These are phyloP conservation scores for Lepiota brunneoincarnata DNA, from an alignment of 768 basidiomycete genomes.

Conservation along the genomic window DNA sequence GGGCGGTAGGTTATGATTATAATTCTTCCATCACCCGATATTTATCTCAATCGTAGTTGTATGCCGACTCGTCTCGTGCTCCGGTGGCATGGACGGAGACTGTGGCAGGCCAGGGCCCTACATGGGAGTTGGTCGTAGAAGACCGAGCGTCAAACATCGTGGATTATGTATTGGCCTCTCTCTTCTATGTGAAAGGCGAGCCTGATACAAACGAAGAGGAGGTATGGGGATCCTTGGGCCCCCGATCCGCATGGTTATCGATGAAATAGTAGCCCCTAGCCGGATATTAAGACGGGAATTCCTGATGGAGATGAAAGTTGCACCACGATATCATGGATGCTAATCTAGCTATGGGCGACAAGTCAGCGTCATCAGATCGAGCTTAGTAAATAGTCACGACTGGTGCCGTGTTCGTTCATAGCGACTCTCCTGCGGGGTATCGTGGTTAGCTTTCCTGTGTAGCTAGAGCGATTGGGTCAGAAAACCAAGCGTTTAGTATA, in stretches of 20 bases:
- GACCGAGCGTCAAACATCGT: background rate
- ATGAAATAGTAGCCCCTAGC: background rate
- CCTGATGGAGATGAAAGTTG: too few species aligned
- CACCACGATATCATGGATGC: too few species aligned
- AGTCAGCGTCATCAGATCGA: too few species aligned
- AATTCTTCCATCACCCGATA: background rate
- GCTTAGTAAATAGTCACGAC: too few species aligned
- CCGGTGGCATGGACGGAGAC: conserved; percentile 8
- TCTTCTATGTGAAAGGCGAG: conserved; percentile 2
- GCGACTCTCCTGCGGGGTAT: too few species aligned
- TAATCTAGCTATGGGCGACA: too few species aligned
- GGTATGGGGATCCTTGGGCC: background rate
- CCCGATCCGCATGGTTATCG: background rate
- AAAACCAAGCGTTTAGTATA: too few species aligned
- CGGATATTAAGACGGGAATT: too few species aligned
- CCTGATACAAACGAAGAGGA: background rate
- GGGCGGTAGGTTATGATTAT: background rate
- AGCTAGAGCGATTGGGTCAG: too few species aligned
- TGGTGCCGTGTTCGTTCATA: too few species aligned
- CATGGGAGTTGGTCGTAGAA: background rate
- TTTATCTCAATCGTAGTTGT: background rate
- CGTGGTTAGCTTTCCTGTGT: too few species aligned
- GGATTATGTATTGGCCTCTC: conserved; percentile 7
- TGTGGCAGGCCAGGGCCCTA: background rate
- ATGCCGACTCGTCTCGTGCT: background rate